These are phyloP conservation scores for Penicillium arizonense DNA, from an alignment of 495 filamentous ascomycete species.

Conservation along the genomic window DNA sequence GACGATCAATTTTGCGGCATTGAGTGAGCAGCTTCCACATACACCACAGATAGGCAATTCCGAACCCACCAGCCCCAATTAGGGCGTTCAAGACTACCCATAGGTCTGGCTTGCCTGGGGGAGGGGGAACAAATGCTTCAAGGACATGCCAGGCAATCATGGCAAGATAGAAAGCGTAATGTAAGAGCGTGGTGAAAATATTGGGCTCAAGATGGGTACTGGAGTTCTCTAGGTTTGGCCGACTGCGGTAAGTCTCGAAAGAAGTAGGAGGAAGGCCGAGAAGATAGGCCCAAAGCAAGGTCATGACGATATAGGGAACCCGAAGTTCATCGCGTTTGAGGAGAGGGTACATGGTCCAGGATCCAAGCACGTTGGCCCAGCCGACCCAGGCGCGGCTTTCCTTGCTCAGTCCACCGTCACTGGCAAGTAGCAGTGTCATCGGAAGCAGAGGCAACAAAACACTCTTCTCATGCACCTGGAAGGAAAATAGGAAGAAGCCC, in stretches of 20 bases:
- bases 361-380: constrained; percentile 86
- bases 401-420: constrained; percentile 70
- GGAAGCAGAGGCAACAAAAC: constrained; percentile 88
- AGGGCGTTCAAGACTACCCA: constrained; percentile 91
- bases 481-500: constrained; percentile 96
- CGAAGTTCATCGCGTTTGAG: constrained; percentile 79
- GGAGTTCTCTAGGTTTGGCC: constrained; percentile 35
- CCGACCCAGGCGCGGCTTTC: constrained; percentile 84
- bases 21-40: constrained; percentile 66
- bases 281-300: constrained; percentile 85
- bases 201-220: constrained; percentile 41
- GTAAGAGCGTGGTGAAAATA: constrained; percentile 62
- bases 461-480: constrained; percentile 98
- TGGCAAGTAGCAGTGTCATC: constrained; percentile 81
- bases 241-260: constrained; percentile 57
- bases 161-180: constrained; percentile 68
- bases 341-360: constrained; percentile 92
- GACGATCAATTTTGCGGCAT: constrained; percentile 39
- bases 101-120: constrained; percentile 78
- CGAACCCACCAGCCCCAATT: constrained; percentile 81
- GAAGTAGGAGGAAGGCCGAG: constrained; percentile 80
- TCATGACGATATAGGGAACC: constrained; percentile 81
- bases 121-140: constrained; percentile 65
- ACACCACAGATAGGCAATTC: constrained; percentile 88
- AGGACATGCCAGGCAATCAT: constrained; percentile 80